Conservation (phyloP, 257 asterid species). For the Verbascum thapsus region DNA sequence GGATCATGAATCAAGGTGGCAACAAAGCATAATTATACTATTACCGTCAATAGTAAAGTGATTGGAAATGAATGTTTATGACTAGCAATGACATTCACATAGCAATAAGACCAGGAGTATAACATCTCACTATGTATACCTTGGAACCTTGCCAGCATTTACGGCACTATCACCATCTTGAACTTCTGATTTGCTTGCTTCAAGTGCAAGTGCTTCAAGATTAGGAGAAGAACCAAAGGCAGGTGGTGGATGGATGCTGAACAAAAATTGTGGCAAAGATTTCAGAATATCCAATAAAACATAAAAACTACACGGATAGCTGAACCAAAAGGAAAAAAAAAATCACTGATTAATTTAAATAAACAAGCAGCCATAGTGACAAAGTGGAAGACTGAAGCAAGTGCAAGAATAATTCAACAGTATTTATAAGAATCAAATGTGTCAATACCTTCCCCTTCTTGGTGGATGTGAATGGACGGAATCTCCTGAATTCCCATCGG, state of each 20-base stretch:
- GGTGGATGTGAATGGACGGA: slow-evolving; percentile 43
- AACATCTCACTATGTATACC: slow-evolving; percentile 42
- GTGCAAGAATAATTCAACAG: not conserved
- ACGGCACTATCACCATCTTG: slow-evolving; percentile 45
- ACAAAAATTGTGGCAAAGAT: slow-evolving; percentile 21
- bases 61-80: slow-evolving; percentile 8
- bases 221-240: slow-evolving; percentile 79
- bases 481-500: slow-evolving; percentile 46
- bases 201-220: slow-evolving; percentile 70
- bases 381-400: not conserved
- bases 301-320: not conserved
- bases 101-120: slow-evolving; percentile 10
- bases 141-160: slow-evolving; percentile 33
- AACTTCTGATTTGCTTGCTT: slow-evolving; percentile 49
- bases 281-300: slow-evolving; percentile 19
- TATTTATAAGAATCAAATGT: not conserved
- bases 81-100: not conserved
- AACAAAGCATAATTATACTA: not conserved
- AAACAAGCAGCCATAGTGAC: slow-evolving; percentile 10
- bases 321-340: not conserved
- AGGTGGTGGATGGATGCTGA: slow-evolving; percentile 82
- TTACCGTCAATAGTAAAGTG: slow-evolving; percentile 8
- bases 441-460: slow-evolving; percentile 43
- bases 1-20: not conserved
- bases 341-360: not conserved